Percentiles rank a stretch among this genome's conserved stretches.
These are phyloP conservation scores for Cephaloascus fragrans DNA, from an alignment of 805 yeast genomes.

Conservation along the genomic window DNA sequence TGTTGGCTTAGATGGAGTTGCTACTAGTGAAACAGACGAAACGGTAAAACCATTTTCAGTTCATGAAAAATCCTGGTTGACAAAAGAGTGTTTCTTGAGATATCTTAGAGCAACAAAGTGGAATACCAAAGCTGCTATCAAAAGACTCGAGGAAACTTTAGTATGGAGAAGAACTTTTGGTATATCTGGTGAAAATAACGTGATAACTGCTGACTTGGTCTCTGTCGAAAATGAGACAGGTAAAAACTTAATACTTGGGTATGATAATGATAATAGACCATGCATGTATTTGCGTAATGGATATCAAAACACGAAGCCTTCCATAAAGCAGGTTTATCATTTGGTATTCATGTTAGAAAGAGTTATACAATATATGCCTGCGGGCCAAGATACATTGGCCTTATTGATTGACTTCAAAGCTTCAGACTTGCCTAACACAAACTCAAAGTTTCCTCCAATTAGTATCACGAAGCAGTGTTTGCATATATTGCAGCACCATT, in stretches of 20 bases:
- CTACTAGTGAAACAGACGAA: constrained; percentile 18
- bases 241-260: constrained; percentile 43
- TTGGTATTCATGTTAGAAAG: constrained; percentile 48
- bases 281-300: constrained; percentile 43
- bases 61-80: constrained; percentile 32
- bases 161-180: constrained; percentile 50
- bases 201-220: constrained; percentile 29
- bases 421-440: constrained; percentile 22
- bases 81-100: constrained; percentile 43
- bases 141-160: constrained; percentile 35
- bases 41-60: constrained; percentile 15
- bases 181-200: constrained; percentile 15
- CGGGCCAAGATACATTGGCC: constrained; percentile 48
- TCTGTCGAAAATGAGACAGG: constrained; percentile 43
- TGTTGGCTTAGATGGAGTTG: constrained; percentile 13
- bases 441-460: constrained; percentile 36
- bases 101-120: constrained; percentile 45
- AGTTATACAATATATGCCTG: constrained; percentile 44
- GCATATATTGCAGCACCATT: constrained; percentile 45
- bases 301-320: constrained; percentile 43
- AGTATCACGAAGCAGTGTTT: constrained; percentile 38
- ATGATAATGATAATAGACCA: constrained; percentile 44
- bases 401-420: constrained; percentile 47
- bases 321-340: constrained; percentile 44
- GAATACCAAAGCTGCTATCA: constrained; percentile 31